Conservation (phyloP, 768 basidiomycete genomes). For the Steccherinum ochraceum region DNA sequence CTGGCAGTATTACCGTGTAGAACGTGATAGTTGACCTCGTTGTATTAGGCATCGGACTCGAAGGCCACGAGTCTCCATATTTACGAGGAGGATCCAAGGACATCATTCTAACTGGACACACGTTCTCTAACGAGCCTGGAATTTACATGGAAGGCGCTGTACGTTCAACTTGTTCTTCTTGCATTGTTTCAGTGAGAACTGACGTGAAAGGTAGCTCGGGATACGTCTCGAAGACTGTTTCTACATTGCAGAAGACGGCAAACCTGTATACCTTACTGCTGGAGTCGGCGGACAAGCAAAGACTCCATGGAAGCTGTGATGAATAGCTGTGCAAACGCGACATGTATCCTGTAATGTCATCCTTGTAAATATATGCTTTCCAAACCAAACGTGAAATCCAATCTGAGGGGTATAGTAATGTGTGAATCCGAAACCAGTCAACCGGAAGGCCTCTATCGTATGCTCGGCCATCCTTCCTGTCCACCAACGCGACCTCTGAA, state of each 20-base stretch:
- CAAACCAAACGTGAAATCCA: no score
- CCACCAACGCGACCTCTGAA: slow-evolving; percentile 38
- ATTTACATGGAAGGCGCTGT: slow-evolving; percentile 68
- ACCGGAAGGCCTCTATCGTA: no score
- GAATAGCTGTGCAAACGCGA: no score
- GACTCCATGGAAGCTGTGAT: slow-evolving; percentile 29
- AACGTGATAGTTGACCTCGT: no score
- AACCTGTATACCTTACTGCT: slow-evolving; percentile 52
- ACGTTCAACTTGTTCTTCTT: slow-evolving; percentile 8
- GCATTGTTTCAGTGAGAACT: slow-evolving; percentile 6
- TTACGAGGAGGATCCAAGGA: slow-evolving; percentile 62
- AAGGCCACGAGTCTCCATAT: slow-evolving; percentile 80
- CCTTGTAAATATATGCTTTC: no score
- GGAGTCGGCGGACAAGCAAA: slow-evolving; percentile 55
- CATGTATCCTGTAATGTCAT: no score
- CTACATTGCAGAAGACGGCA: slow-evolving; percentile 51
- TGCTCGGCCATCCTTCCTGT: slow-evolving; percentile 9
- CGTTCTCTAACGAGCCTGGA: slow-evolving; percentile 81
- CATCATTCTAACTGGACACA: slow-evolving; percentile 54
- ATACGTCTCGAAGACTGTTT: slow-evolving; percentile 84
- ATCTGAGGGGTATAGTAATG: no score
- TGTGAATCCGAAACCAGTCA: no score
- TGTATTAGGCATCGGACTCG: slow-evolving; percentile 76
- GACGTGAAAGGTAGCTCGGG: slow-evolving; percentile 45
- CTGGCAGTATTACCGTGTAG: no score